These are phyloP conservation scores for Cystofilobasidium capitatum DNA, from an alignment of 768 basidiomycete genomes.

Conservation along the genomic window DNA sequence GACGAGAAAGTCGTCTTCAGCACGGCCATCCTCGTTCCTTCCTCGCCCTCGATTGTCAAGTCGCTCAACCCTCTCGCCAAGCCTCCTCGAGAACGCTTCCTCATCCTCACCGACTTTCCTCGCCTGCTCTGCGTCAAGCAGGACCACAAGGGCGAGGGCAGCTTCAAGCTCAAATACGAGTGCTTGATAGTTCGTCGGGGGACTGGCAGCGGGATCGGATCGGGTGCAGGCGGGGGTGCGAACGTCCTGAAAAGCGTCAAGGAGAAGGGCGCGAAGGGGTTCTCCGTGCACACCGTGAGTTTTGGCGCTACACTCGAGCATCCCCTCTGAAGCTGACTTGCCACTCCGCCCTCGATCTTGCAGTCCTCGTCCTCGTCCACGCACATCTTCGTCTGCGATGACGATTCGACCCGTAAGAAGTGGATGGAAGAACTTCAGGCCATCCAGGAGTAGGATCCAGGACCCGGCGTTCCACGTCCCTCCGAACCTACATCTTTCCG, in stretches of 20 bases:
- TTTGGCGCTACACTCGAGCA: too few species aligned
- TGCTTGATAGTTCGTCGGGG: slow-evolving; percentile 16
- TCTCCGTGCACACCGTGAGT: slow-evolving; percentile 21
- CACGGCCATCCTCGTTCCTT: slow-evolving; percentile 17
- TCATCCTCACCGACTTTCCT: slow-evolving; percentile 27
- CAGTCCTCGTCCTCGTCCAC: neutral
- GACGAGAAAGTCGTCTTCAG: slow-evolving; percentile 20
- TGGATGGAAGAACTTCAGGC: slow-evolving; percentile 19
- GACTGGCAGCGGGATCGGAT: slow-evolving; percentile 9
- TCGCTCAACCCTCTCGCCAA: slow-evolving; percentile 16
- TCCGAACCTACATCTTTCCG: too few species aligned
- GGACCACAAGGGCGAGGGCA: slow-evolving; percentile 18
- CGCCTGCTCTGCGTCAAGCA: slow-evolving; percentile 25
- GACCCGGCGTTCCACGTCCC: too few species aligned
- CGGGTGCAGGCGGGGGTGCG: slow-evolving; percentile 6
- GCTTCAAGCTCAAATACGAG: slow-evolving; percentile 25
- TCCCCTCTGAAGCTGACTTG: neutral
- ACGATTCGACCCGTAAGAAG: slow-evolving; percentile 6
- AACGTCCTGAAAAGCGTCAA: slow-evolving; percentile 23
- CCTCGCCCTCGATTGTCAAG: slow-evolving; percentile 14
- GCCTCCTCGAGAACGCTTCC: slow-evolving; percentile 15
- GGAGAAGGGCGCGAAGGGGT: slow-evolving; percentile 23
- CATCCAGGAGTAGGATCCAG: slow-evolving; percentile 15
- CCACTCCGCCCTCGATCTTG: neutral
- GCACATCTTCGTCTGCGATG: slow-evolving; percentile 19